Evolutionary conservation across 2,329 filamentous ascomycete species (phyloP), one percentile per base, ranked within the genome.

Genomic region (Talaromyces sp.): DNA sequence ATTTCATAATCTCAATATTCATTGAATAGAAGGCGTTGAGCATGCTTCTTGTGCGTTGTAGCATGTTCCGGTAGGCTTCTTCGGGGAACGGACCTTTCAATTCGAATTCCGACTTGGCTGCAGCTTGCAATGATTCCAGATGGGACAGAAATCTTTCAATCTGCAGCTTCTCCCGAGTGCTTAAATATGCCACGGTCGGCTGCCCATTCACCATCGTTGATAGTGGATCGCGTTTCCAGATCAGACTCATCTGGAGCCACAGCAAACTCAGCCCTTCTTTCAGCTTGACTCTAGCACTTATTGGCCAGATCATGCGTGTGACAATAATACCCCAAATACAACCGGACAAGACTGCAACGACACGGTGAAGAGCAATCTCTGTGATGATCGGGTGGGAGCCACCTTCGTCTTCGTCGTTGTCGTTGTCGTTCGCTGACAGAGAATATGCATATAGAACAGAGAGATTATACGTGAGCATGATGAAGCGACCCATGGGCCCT

Each of bases 21-120:
- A 99, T 96, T 56, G 92, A 91, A 70, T 97, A 92, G 74, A 99
- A 97, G 41, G 91, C 88, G 74, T 97, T 92, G 4, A 97, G 85
- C 75, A 97, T 90, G 57, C 89, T 87, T 63, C 88, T 88, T 0
- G 92, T 96, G 10, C 88, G 88, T 24, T 85, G 84, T 70, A 97
- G 83, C 60, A 97, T 89, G 38, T 86, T 84, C 4, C 83, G 84
- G 71, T 90, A 92, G 17, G 85, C 83, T 50, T 83, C 85, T 64
- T 87, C 83, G 1, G 92, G 91, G 68, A 99, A 99, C 0, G 92
- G 91, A 0, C 93, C 90, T 46, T 88, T 85, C 7, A 99, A 83
- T 72, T 96, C 90, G 68, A 96, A 96, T 72, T 99, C 94, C 26
- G 86, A 89, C n/a, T 84, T 81, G 0, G 92, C 92, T 11, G 90